Evolutionary conservation across 331 rosid genomes (phyloP), one percentile per base, ranked within the genome.

Genomic region (Saraca asoca): DNA sequence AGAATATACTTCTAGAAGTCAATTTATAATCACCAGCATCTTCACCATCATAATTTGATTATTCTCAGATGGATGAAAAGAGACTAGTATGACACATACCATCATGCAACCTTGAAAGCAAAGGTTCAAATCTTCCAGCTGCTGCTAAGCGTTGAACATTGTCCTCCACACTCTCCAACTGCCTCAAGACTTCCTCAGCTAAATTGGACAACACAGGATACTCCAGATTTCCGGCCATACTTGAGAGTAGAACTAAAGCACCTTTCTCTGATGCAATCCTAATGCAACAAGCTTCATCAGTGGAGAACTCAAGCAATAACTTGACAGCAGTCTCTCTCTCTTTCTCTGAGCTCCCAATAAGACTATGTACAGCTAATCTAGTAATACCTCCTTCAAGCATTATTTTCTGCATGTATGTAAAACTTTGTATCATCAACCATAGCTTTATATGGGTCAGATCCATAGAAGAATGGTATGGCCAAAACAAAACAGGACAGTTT

Each of bases 341-440:
- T 61, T 72, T 79, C 78, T 83, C 86, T 17, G 86, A 75, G 71
- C 75, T 83, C 74, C 88, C 88, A 39, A 55, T 80, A 64, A 83
- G 91, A 83, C 91, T 71, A 67, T 70, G 84, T 73, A 85, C 81
- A 8, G 84, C 84, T 82, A 85, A 61, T 75, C 82, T 82, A 56
- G 81, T 73, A 44, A 74, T 52, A 19, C 86, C 85, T 20, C 73
- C 78, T 73, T 80, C 85, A 67, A 83, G 91, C 88, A 85, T 75
- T 58, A 80, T 78, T 63, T 78, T 76, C 91, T 85, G 51, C 46
- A 56, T 57, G 50, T 7, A 35, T 50, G 20, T 15, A 45, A 34
- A 41, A 60, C 17, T 49, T 46, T 33, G 31, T 48, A 51, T 79
- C 65, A 73, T 62, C 55, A 69, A 52, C n/a, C 43, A 34, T 34